Evolutionary conservation across 2,329 filamentous ascomycete species (phyloP).

Genomic region (Rutstroemia sp.): DNA sequence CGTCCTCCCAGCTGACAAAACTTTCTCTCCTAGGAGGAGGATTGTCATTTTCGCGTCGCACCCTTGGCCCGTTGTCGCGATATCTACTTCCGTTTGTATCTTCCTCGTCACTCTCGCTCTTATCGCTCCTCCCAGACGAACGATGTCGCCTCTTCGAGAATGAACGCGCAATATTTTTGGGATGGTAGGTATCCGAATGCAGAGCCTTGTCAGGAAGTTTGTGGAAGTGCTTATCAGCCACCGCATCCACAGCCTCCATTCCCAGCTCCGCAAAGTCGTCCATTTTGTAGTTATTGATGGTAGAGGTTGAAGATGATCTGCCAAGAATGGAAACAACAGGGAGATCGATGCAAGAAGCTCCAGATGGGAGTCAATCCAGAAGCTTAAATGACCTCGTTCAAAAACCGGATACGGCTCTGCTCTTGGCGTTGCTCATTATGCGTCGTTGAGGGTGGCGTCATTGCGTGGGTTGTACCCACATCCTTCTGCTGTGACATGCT

Average conservation of each 20-base stretch:
- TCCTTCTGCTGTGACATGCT: no score
- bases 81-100: neutral
- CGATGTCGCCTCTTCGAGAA: neutral
- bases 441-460: neutral
- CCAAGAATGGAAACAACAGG: neutral
- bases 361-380: neutral
- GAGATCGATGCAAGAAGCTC: neutral
- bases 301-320: neutral
- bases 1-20: neutral
- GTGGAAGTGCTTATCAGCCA: constrained; percentile 14
- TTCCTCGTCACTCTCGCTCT: neutral
- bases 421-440: constrained; percentile 1
- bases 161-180: neutral
- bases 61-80: neutral
- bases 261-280: neutral
- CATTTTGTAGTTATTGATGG: neutral
- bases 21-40: neutral
- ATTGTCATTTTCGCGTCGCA: neutral
- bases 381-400: neutral
- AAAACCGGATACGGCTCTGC: neutral
- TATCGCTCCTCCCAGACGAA: neutral
- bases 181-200: neutral
- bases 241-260: constrained; percentile 2
- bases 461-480: no score
- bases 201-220: constrained; percentile 13